Evolutionary conservation across 208 protist species (phyloP), one percentile per base, ranked within the genome.

Genomic region (Tritrichomonas musculus): DNA sequence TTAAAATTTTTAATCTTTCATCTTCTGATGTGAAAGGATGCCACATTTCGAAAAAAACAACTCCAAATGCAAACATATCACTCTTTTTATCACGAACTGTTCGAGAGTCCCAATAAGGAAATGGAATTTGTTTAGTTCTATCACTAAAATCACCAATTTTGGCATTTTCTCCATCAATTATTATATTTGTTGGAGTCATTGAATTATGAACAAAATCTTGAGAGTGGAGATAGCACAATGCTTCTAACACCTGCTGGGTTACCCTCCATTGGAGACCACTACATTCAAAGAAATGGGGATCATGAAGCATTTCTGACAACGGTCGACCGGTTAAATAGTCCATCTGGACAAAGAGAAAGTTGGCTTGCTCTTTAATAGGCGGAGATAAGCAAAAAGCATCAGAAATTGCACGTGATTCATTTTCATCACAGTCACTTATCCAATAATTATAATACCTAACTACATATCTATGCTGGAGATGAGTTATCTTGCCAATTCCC

Each of bases 31-130:
- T 3, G 30, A 65, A 65, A 30, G 82, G 82, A 50, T 92, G 55
- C 50, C 55, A 92, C 55, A 92, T 69, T 33, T 92, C n/a, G 33
- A 92, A 92, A 33, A 92, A 92, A 36, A 92, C 41, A 13, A 44
- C 33, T 44, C 50, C 88, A 64, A 92, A 92, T 27, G 88, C 30
- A 27, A 36, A 41, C 88, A 92, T 92, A 55, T 92, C 88, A n/a
- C 33, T 69, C 50, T 92, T 92, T 27, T n/a, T 49, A 22, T 69
- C 55, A n/a, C 49, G 8, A 33, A 66, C 33, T 27, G 8, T 41
- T 1, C 36, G 49, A 8, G 55, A 25, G 14, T n/a, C 25, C 27
- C 30, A 39, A 57, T 57, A 44, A 57, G 64, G 64, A n/a, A 69
- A 69, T n/a, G 11, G 64, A n/a, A n/a, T 8, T 8, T 8, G 64